Base-by-base conservation (phyloP, 139 green algal genomes). In the Closterium sp. region DNA sequence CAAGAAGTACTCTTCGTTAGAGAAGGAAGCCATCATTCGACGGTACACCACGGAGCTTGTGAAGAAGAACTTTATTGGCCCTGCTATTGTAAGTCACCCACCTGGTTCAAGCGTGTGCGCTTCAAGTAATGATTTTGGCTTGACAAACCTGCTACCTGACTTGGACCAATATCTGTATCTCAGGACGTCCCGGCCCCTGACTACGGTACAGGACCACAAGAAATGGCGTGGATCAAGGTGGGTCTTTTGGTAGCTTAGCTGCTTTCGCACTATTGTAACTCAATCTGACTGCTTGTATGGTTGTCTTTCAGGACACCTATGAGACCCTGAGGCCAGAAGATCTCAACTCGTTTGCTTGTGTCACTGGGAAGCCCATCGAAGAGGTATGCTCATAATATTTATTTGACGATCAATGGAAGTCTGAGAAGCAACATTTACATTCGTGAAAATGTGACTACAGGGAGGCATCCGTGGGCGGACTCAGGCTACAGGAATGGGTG, bases 161-260 rank as follows among this genome's bases (percentile, higher is more conserved):
- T 13, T 79, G 62, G 3, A 79, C 62, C 7, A 79, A 79, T 50
- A 79, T 24, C 27, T 13, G 62, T 79, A 79, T 27, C 19, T 24
- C 62, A 94, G 90, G 93, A 95, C 94, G 93, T 95, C 9, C 93
- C 93, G 19, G 93, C 94, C 7, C 94, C 94, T 17, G 94, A 95
- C 70, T 95, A 96, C 28, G 94, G 94, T 50, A 95, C 94, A 31
- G 94, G 94, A 19, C 88, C 90, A 13, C 90, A 93, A 32, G 94
- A 95, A 38, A 95, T 95, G 94, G 94, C 94, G 11, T 95, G 94
- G 94, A 95, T 95, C 45, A 94, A 95, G 92, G 92, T 94, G 90
- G 27, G 85, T 79, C 17, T 27, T 79, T 79, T 22, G 7, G n/a
- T n/a, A n/a, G n/a, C n/a, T 79, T 6, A 24, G 62, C 19, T 79